Evolutionary conservation across 805 yeast species (phyloP).

Genomic region (Debaryomyces castellii): DNA sequence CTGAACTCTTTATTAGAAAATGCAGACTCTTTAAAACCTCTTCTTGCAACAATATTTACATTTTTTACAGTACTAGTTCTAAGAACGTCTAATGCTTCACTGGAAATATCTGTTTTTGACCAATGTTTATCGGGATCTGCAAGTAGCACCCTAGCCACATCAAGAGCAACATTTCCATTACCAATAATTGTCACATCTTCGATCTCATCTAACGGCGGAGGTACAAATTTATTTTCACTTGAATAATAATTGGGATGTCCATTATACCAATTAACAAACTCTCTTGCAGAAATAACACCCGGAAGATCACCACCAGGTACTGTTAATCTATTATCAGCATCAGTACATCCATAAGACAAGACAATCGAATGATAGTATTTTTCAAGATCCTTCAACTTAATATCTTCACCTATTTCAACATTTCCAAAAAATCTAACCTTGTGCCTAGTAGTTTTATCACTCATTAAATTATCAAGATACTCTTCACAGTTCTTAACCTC

Average conservation of each 20-base stretch:
- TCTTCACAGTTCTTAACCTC: conserved; percentile 87
- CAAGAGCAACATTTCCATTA: conserved; percentile 95
- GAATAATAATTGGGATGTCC: conserved; percentile 67
- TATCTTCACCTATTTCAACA: conserved; percentile 61
- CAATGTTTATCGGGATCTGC: conserved; percentile 57
- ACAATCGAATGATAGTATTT: conserved; percentile 70
- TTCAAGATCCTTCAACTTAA: conserved; percentile 50
- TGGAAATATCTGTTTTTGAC: conserved; percentile 70
- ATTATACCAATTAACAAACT: conserved; percentile 95
- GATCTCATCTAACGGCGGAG: conserved; percentile 61
- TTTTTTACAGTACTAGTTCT: conserved; percentile 52
- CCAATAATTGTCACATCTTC: conserved; percentile 82
- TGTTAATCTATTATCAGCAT: conserved; percentile 50
- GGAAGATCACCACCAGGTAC: conserved; percentile 60
- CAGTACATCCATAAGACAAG: conserved; percentile 78
- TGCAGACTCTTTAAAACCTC: conserved; percentile 83
- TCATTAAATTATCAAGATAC: conserved; percentile 58
- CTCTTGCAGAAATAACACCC: conserved; percentile 77
- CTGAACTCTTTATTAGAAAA: conserved; percentile 91
- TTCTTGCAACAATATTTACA: conserved; percentile 77
- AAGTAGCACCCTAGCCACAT: conserved; percentile 77
- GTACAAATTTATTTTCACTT: conserved; percentile 25
- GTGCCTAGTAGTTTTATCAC: conserved; percentile 9
- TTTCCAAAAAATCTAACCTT: conserved; percentile 64
- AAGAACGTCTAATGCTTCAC: conserved; percentile 56